phyloP scores from a whole-genome alignment of 495 filamentous ascomycete genomes.

The Aspergillus diversus region DNA sequence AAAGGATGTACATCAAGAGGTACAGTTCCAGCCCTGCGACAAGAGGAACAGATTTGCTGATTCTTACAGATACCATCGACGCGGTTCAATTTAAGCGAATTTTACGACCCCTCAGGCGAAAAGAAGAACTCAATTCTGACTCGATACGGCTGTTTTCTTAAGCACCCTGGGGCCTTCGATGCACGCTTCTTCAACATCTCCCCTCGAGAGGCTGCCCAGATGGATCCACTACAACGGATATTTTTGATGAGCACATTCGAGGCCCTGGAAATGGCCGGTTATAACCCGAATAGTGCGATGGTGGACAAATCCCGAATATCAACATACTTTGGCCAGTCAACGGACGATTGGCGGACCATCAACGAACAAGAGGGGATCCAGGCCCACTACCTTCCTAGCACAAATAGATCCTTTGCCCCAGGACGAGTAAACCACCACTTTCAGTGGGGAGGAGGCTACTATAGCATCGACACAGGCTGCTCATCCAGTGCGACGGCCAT shows the following conservation, averaged over 20 bases:
- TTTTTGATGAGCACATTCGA: slow-evolving; percentile 75
- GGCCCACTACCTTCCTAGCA: slow-evolving; percentile 9
- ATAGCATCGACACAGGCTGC: slow-evolving; percentile 12
- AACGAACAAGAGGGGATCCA: slow-evolving; percentile 13
- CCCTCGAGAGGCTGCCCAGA: slow-evolving; percentile 54
- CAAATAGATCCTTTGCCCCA: slow-evolving; percentile 6
- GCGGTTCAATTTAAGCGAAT: slow-evolving; percentile 5
- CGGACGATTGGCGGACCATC: slow-evolving; percentile 10
- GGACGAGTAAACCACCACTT: slow-evolving; percentile 9
- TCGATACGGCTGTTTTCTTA: slow-evolving; percentile 15
- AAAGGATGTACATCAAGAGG: slow-evolving; percentile 10
- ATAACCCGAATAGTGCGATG: neutral
- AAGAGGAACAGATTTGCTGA: neutral
- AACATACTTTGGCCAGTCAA: slow-evolving; percentile 14
- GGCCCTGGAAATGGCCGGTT: slow-evolving; percentile 75
- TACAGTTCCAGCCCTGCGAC: neutral
- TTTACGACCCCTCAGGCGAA: slow-evolving; percentile 10
- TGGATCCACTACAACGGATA: slow-evolving; percentile 77
- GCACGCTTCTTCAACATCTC: slow-evolving; percentile 16
- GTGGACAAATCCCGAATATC: slow-evolving; percentile 8
- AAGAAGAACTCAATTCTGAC: slow-evolving; percentile 4
- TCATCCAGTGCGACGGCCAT: slow-evolving; percentile 13
- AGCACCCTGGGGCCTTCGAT: slow-evolving; percentile 15
- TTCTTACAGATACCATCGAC: slow-evolving; percentile 1
- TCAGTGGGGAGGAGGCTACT: slow-evolving; percentile 11